These are phyloP conservation scores for Sphagnum fallax DNA, from an alignment of 228 moss, liverwort and hornwort genomes.

Conservation along the genomic window DNA sequence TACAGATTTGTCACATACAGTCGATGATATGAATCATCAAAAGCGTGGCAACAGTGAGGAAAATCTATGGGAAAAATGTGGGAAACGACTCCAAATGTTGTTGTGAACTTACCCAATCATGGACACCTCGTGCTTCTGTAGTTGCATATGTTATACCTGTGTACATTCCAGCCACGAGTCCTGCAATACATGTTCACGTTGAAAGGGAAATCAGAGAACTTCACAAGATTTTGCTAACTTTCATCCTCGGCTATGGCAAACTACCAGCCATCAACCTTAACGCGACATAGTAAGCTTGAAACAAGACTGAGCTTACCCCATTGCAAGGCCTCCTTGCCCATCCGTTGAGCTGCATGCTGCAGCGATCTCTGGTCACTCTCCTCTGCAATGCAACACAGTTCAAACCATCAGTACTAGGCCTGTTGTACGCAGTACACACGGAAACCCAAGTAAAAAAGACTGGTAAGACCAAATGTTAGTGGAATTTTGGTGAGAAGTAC, in stretches of 20 bases:
- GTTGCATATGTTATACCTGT: constrained; percentile 32
- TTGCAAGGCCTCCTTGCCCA: constrained; percentile 39
- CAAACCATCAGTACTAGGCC: too few relatives aligned
- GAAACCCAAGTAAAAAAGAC: too few relatives aligned
- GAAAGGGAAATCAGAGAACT: not conserved
- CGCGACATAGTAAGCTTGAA: not conserved
- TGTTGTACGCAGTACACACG: too few relatives aligned
- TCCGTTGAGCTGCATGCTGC: constrained; percentile 22
- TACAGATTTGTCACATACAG: too few relatives aligned
- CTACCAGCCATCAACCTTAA: not conserved
- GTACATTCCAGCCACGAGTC: constrained; percentile 33
- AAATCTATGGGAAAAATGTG: too few relatives aligned
- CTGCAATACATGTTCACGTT: too few relatives aligned
- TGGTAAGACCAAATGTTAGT: too few relatives aligned
- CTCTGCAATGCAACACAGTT: constrained; percentile 10
- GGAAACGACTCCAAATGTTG: too few relatives aligned
- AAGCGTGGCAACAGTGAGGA: too few relatives aligned
- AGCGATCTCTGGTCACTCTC: constrained; percentile 33
- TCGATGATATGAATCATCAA: too few relatives aligned
- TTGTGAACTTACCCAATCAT: constrained; percentile 50
- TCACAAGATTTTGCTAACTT: not conserved
- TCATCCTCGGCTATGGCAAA: not conserved
- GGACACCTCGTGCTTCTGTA: constrained; percentile 30
- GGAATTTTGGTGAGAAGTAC: too few relatives aligned
- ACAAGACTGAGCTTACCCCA: constrained; percentile 19